Percentiles rank a stretch among this genome's conserved stretches.
Evolutionary conservation across 495 filamentous ascomycete genomes (phyloP).

Genomic region (Neurospora pannonica): DNA sequence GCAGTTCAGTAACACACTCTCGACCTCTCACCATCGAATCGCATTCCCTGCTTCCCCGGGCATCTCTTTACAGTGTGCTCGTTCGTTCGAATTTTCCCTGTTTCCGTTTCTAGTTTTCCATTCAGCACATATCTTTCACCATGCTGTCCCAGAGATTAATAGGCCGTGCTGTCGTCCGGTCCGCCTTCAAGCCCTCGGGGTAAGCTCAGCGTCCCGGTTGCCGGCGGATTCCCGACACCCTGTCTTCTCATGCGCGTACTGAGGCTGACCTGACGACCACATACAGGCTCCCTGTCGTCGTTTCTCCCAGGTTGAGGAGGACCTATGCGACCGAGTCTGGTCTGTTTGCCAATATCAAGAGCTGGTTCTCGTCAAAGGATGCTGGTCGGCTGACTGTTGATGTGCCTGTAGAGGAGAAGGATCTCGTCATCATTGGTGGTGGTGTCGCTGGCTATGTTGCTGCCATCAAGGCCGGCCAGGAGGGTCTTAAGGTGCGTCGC

Average conservation of each 20-base stretch:
- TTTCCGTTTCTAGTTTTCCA: slow-evolving; percentile 13
- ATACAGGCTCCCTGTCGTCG: neutral
- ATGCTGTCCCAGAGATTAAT: slow-evolving; percentile 69
- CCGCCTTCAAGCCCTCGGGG: slow-evolving; percentile 49
- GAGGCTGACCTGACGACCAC: neutral
- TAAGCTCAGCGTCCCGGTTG: slow-evolving; percentile 23
- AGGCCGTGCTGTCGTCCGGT: slow-evolving; percentile 56
- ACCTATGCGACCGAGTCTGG: slow-evolving; percentile 76
- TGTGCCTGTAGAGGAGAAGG: slow-evolving; percentile 61
- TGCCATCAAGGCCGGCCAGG: slow-evolving; percentile 97
- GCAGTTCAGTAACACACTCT: neutral
- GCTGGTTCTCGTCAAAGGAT: neutral
- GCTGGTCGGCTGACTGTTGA: slow-evolving; percentile 14
- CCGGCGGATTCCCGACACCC: neutral
- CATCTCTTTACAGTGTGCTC: slow-evolving; percentile 2
- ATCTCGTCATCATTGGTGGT: slow-evolving; percentile 91
- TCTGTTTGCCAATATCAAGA: slow-evolving; percentile 30
- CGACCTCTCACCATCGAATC: neutral
- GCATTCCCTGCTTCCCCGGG: slow-evolving; percentile 1
- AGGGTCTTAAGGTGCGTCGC: slow-evolving; percentile 77
- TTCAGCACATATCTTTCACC: slow-evolving; percentile 1
- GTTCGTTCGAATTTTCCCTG: slow-evolving; percentile 18
- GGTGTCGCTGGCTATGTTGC: slow-evolving; percentile 98
- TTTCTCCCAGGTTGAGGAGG: slow-evolving; percentile 41
- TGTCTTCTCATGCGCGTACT: neutral